phyloP scores from a whole-genome alignment of 1,284 basidiomycete species.

The Moniliella sp. region DNA sequence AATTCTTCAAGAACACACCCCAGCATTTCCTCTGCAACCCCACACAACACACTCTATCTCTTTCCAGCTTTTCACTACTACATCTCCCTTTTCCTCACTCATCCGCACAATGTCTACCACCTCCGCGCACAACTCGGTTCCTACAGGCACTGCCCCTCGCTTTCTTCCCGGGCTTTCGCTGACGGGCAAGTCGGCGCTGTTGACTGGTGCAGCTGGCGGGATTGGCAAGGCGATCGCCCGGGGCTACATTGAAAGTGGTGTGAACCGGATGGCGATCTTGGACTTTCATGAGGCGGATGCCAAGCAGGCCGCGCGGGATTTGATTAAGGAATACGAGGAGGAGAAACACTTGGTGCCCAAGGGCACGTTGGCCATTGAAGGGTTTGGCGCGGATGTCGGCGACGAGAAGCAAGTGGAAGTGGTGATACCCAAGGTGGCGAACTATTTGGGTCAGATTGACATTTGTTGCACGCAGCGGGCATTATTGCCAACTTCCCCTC shows the following conservation, averaged over 20 bases:
- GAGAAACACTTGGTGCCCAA: conserved; percentile 43
- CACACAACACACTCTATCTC: too few relatives aligned
- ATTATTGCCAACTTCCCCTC: conserved; percentile 80
- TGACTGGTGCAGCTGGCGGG: conserved; percentile 82
- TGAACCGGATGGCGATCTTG: conserved; percentile 57
- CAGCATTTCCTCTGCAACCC: too few relatives aligned
- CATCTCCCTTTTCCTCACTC: too few relatives aligned
- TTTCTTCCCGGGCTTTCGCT: too few relatives aligned
- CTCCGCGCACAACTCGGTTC: too few relatives aligned
- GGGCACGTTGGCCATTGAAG: conserved; percentile 50
- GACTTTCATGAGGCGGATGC: conserved; percentile 61
- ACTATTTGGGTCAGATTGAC: conserved; percentile 61
- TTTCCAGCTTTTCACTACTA: too few relatives aligned
- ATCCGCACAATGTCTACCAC: too few relatives aligned
- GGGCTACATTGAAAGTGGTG: conserved; percentile 70
- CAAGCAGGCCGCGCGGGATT: conserved; percentile 51
- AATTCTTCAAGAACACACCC: too few relatives aligned
- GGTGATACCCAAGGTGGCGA: conserved; percentile 12
- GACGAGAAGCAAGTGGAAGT: conserved; percentile 41
- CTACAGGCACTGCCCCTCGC: too few relatives aligned
- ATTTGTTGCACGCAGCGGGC: conserved; percentile 39
- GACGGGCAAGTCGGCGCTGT: conserved; percentile 54
- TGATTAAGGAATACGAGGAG: conserved; percentile 44
- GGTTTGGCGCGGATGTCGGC: conserved; percentile 67
- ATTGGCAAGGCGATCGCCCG: conserved; percentile 36